These are phyloP conservation scores for Cladosporium sp. DNA, from an alignment of 2,329 filamentous ascomycete genomes.

Conservation along the genomic window DNA sequence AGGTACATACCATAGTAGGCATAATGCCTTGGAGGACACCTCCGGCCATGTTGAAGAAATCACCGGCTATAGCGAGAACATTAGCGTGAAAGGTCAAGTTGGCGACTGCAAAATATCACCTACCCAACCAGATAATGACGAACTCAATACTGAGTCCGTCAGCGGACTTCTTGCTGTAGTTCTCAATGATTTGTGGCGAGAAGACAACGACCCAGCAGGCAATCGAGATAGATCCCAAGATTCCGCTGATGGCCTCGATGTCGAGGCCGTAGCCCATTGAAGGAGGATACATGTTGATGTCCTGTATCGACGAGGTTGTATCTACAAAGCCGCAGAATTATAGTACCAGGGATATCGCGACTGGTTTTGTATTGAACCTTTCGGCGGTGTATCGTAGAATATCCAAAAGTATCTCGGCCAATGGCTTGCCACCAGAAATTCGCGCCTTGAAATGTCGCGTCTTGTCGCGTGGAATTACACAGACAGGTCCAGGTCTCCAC, in stretches of 20 bases:
- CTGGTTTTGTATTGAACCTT: neutral
- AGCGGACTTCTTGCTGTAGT: slow-evolving; percentile 78
- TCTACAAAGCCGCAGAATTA: no score
- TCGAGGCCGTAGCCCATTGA: slow-evolving; percentile 59
- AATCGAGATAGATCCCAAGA: slow-evolving; percentile 92
- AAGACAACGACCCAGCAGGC: slow-evolving; percentile 98
- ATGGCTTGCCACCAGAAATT: no score
- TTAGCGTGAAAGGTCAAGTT: neutral
- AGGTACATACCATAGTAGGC: slow-evolving; percentile 72
- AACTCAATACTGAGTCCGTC: slow-evolving; percentile 89
- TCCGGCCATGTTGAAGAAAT: slow-evolving; percentile 96
- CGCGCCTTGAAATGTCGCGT: no score
- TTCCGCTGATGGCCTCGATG: slow-evolving; percentile 86
- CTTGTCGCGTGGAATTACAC: no score
- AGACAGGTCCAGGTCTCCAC: no score
- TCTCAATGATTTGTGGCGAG: slow-evolving; percentile 93
- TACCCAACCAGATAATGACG: slow-evolving; percentile 76
- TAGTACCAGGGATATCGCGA: neutral
- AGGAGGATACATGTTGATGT: slow-evolving; percentile 47
- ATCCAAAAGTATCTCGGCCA: no score
- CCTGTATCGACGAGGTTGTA: neutral
- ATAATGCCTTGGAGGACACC: slow-evolving; percentile 85
- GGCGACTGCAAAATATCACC: neutral
- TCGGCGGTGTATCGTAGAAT: no score
- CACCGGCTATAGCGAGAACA: slow-evolving; percentile 52